These are phyloP conservation scores for Dactylonectria macrodidyma DNA, from an alignment of 2,329 filamentous ascomycete genomes.

Conservation along the genomic window DNA sequence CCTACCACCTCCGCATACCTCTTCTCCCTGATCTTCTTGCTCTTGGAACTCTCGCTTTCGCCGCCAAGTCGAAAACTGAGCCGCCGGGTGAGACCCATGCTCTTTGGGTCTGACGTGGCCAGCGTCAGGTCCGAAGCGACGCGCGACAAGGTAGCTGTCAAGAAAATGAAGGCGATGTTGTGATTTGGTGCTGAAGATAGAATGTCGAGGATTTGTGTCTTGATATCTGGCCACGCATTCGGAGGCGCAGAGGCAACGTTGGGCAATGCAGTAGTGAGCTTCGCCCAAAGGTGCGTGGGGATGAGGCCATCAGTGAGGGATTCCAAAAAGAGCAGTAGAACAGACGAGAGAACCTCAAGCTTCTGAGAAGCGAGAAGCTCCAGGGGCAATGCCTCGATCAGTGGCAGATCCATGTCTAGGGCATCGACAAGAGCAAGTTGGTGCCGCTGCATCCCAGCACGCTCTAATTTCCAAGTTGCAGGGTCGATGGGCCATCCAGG, in stretches of 20 bases:
- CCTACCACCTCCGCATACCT: conserved; percentile 78
- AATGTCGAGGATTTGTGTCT: conserved; percentile 77
- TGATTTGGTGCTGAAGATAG: conserved; percentile 81
- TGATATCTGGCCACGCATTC: conserved; percentile 58
- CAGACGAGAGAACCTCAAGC: conserved; percentile 82
- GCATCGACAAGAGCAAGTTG: conserved; percentile 70
- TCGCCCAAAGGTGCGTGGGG: conserved; percentile 77
- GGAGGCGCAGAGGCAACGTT: conserved; percentile 47
- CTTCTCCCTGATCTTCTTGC: conserved; percentile 71
- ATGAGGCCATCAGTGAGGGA: conserved; percentile 87
- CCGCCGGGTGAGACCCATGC: conserved; percentile 57
- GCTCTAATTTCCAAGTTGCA: conserved; percentile 50
- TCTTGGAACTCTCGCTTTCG: conserved; percentile 52
- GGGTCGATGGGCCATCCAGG: conserved; percentile 74
- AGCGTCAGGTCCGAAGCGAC: conserved; percentile 65
- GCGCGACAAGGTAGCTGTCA: conserved; percentile 81
- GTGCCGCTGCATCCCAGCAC: conserved; percentile 45
- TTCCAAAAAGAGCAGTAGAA: conserved; percentile 80
- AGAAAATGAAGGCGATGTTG: conserved; percentile 90
- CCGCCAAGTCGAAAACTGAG: conserved; percentile 61
- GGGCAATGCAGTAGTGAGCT: conserved; percentile 73
- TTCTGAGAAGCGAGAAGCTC: conserved; percentile 76
- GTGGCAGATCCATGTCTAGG: conserved; percentile 77
- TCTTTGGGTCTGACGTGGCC: conserved; percentile 50
- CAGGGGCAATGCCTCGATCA: conserved; percentile 73